Conservation (phyloP, 2,329 filamentous ascomycete genomes). For the Pseudocercospora fuligena region DNA sequence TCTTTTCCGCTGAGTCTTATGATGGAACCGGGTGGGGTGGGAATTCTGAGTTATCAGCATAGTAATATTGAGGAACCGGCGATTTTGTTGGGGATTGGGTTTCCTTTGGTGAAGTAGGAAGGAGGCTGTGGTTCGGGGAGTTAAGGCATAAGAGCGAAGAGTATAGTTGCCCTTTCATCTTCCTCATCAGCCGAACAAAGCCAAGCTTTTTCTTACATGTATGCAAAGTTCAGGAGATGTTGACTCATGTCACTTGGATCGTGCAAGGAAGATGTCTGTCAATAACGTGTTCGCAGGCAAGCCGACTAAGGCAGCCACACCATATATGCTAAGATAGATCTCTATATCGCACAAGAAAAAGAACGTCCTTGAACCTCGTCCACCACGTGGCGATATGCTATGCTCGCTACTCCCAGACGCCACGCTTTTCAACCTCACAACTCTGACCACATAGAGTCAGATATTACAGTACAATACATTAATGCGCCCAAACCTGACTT, state of each 20-base stretch:
- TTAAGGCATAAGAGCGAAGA: neutral
- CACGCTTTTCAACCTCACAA: neutral
- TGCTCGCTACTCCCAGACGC: neutral
- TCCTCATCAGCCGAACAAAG: neutral
- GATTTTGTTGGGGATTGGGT: constrained; percentile 75
- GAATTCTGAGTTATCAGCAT: constrained; percentile 83
- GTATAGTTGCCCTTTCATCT: no score
- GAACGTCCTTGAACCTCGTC: neutral
- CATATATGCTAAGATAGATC: neutral
- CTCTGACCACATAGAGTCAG: neutral
- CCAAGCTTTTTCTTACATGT: neutral
- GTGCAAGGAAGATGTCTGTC: neutral
- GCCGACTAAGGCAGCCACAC: neutral
- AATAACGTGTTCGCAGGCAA: neutral
- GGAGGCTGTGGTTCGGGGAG: neutral
- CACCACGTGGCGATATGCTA: neutral
- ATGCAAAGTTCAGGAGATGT: neutral
- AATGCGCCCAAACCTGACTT: neutral
- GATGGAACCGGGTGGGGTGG: constrained; percentile 82
- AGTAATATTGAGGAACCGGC: constrained; percentile 78
- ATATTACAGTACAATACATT: constrained; percentile 9
- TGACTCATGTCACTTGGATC: neutral
- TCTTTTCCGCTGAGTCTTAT: constrained; percentile 73
- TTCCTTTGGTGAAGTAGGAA: constrained; percentile 45
- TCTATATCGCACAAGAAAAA: neutral